Conservation (phyloP, 495 filamentous ascomycete species). For the Beverwykella pulmonaria region DNA sequence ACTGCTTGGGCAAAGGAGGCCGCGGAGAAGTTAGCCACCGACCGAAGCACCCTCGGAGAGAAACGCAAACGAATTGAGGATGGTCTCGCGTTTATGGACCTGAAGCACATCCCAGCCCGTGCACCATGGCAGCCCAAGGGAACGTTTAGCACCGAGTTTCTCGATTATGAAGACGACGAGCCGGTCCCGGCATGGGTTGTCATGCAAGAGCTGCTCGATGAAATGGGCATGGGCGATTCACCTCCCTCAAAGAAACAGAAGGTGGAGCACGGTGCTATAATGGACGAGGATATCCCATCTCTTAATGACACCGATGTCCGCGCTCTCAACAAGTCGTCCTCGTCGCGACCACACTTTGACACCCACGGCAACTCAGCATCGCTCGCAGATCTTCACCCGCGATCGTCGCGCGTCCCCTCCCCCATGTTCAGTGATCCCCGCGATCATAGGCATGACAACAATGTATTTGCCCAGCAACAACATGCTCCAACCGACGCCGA, state of each 20-base stretch:
- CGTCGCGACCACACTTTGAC: slow-evolving; percentile 1
- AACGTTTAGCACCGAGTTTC: neutral
- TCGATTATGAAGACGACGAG: slow-evolving; percentile 10
- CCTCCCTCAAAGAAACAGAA: slow-evolving; percentile 9
- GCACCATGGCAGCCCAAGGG: slow-evolving; percentile 12
- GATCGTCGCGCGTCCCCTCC: slow-evolving; percentile 6
- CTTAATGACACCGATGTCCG: slow-evolving; percentile 1
- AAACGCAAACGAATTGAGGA: slow-evolving; percentile 19
- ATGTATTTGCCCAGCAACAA: neutral
- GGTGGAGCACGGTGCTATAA: neutral
- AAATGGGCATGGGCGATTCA: neutral
- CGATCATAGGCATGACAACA: neutral
- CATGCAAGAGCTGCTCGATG: neutral
- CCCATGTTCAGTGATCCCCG: slow-evolving; percentile 15
- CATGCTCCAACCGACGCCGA: neutral
- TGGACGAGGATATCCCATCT: neutral
- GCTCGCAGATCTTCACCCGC: slow-evolving; percentile 9
- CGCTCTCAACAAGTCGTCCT: neutral
- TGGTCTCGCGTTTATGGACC: slow-evolving; percentile 1
- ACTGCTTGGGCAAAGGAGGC: slow-evolving; percentile 11
- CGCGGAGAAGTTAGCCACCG: neutral
- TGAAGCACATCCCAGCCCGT: slow-evolving; percentile 6
- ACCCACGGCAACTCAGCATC: slow-evolving; percentile 14
- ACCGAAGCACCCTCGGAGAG: slow-evolving; percentile 1
- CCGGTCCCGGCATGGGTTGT: slow-evolving; percentile 12